A percentile compares a stretch with the other conserved stretches of the same genome.
Evolutionary conservation across 208 protist genomes (phyloP).

Genomic region (Trypanosoma caninum): DNA sequence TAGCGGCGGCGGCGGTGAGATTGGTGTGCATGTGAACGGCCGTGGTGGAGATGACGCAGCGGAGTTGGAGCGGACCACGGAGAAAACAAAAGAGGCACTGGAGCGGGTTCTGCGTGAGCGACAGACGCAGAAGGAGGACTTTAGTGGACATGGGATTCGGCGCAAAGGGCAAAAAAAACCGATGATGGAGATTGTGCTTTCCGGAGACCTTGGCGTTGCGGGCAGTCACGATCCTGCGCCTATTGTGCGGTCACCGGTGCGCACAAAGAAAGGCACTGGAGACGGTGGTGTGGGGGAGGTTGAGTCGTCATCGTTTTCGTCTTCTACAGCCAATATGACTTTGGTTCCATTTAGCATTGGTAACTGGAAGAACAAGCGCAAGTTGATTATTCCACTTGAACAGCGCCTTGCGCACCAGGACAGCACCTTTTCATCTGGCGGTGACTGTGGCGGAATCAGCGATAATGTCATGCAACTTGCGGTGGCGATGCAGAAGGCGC

Average conservation of each 20-base stretch:
- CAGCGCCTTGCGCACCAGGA: constrained; percentile 62
- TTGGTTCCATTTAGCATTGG: constrained; percentile 67
- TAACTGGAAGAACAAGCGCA: constrained; percentile 83
- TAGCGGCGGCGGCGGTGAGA: neutral
- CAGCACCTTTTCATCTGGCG: constrained; percentile 21
- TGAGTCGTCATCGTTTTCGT: constrained; percentile 6
- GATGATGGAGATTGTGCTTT: constrained; percentile 24
- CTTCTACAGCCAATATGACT: neutral
- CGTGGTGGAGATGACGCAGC: constrained; percentile 1
- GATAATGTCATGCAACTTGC: constrained; percentile 63
- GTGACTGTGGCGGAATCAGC: constrained; percentile 35
- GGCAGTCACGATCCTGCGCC: constrained; percentile 31
- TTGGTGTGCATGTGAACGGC: too few relatives aligned
- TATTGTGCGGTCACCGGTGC: constrained; percentile 75
- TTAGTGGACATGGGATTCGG: constrained; percentile 25
- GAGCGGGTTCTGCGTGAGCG: constrained; percentile 24
- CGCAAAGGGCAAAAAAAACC: constrained; percentile 2
- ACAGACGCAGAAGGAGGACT: constrained; percentile 25
- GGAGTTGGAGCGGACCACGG: constrained; percentile 29
- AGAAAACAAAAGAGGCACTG: constrained; percentile 34
- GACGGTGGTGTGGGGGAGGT: constrained; percentile 4
- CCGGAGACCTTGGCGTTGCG: constrained; percentile 1
- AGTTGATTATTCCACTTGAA: constrained; percentile 73
- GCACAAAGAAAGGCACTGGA: constrained; percentile 29
- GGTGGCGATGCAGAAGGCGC: constrained; percentile 54